Conservation (phyloP, 495 filamentous ascomycete species). For the Penicillium cataractarum region DNA sequence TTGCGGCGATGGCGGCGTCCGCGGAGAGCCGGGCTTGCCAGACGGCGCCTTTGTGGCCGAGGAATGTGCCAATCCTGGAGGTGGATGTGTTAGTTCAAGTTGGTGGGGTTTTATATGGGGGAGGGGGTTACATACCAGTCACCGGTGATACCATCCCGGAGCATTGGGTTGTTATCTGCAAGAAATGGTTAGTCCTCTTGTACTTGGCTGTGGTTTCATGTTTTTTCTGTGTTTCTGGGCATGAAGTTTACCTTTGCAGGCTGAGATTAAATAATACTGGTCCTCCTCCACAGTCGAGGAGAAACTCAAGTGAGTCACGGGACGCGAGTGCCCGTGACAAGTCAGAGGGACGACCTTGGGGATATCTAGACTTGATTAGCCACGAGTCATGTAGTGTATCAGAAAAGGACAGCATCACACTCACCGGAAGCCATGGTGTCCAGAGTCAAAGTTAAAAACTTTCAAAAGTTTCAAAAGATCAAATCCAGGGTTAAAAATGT, state of each 20-base stretch:
- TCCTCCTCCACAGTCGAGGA: slow-evolving; percentile 85
- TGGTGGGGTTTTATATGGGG: neutral
- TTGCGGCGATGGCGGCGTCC: slow-evolving; percentile 86
- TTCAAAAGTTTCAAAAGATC: neutral
- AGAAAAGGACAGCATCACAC: neutral
- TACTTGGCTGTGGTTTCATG: neutral
- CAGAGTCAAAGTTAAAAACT: neutral
- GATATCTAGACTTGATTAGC: slow-evolving; percentile 45
- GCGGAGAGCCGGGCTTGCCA: slow-evolving; percentile 92
- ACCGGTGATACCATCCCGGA: slow-evolving; percentile 93
- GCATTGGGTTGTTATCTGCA: slow-evolving; percentile 95
- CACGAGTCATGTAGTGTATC: neutral
- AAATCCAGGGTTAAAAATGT: neutral
- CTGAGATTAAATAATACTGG: slow-evolving; percentile 93
- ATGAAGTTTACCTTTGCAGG: slow-evolving; percentile 86
- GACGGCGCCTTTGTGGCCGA: slow-evolving; percentile 96
- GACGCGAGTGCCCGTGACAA: slow-evolving; percentile 95
- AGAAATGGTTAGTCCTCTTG: slow-evolving; percentile 2
- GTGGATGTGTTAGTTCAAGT: slow-evolving; percentile 6
- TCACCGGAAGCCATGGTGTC: slow-evolving; percentile 23
- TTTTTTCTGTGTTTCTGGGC: neutral
- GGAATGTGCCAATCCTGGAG: slow-evolving; percentile 92
- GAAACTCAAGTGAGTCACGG: slow-evolving; percentile 93
- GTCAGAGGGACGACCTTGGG: slow-evolving; percentile 85
- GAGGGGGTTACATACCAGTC: slow-evolving; percentile 68